Base-by-base conservation (phyloP, 805 yeast species). In the Candida chilensis region DNA sequence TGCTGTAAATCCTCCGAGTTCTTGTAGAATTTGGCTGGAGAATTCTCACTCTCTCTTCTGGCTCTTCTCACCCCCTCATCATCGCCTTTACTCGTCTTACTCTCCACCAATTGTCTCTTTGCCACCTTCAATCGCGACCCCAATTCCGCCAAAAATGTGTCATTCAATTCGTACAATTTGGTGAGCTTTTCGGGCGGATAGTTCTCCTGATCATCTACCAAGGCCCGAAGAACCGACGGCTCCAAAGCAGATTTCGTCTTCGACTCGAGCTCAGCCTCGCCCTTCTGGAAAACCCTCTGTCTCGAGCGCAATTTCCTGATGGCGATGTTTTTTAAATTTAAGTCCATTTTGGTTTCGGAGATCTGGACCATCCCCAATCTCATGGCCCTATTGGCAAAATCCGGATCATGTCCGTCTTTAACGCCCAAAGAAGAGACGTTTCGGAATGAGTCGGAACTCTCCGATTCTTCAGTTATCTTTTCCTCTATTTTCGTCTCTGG, bases 321-420 rank as follows among this genome's bases (percentile, higher is more conserved):
- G 6, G 25, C 25, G 6, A 11, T 6, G 13, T 22, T 22, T 7
- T 22, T 22, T 5, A 7, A 8, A 22, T 22, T 22, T n/a, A 22
- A 22, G 7, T 22, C 13, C 13, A n/a, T 7, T 22, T 6, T 7
- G 13, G n/a, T 22, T 7, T 22, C n/a, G 11, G 11, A n/a, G 7
- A 22, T 22, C 11, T 22, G 11, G 12, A 22, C 25, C 25, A 22
- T 22, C 6, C 25, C 25, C 13, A 22, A n/a, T 15, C 13, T 22
- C 25, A 22, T 22, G 15, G 25, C 25, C 12, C 13, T 22, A 7
- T 7, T 8, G 6, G 25, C 25, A 11, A 22, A 22, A 22, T 22
- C 25, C 13, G 25, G 25, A n/a, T 22, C 25, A 7, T 22, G 12
- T 11, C 25, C 25, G 13, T 22, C 25, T 22, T 22, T 22, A 6